Conservation (phyloP, 352 stramenopile species). For the Phytophthora constricta region DNA sequence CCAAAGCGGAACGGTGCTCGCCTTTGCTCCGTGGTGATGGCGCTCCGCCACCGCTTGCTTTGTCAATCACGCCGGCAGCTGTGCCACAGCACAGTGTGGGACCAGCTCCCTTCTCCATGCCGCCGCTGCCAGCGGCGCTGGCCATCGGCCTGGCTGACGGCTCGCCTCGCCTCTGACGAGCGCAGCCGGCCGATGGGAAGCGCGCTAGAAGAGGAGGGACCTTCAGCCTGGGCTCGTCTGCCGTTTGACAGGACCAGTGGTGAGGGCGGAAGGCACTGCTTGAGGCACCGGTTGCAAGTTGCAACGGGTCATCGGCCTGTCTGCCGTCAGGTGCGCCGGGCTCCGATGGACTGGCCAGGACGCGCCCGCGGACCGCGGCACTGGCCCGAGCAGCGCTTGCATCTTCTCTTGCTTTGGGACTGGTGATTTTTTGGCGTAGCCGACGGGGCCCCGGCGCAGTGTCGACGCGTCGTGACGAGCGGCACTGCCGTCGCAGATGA, state of each 20-base stretch:
- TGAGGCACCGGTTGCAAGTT: too few species aligned
- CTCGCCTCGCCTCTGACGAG: conserved; percentile 19
- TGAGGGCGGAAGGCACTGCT: conserved; percentile 8
- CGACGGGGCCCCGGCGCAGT: conserved; percentile 20
- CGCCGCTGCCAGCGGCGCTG: conserved; percentile 3
- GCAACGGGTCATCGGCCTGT: conserved; percentile 12
- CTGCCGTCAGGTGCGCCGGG: conserved; percentile 18
- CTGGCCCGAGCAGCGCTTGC: not conserved
- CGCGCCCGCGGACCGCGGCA: conserved; percentile 13
- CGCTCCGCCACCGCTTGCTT: conserved; percentile 11
- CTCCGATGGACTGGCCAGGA: conserved; percentile 25
- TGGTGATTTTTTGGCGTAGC: conserved; percentile 15
- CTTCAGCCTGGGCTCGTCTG: not conserved
- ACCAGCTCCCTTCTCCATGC: conserved; percentile 14
- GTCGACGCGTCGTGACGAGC: conserved; percentile 20
- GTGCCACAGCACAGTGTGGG: too few species aligned
- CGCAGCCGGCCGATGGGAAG: conserved; percentile 36
- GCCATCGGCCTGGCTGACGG: conserved; percentile 5
- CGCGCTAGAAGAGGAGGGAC: conserved; percentile 30
- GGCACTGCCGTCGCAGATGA: conserved; percentile 15
- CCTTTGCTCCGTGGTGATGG: not conserved
- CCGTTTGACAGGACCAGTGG: conserved; percentile 8
- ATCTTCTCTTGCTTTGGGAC: conserved; percentile 14
- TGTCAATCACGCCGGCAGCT: conserved; percentile 16
- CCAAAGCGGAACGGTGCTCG: too few species aligned